Base-by-base conservation (phyloP, 768 basidiomycete species). In the Russula sp. region DNA sequence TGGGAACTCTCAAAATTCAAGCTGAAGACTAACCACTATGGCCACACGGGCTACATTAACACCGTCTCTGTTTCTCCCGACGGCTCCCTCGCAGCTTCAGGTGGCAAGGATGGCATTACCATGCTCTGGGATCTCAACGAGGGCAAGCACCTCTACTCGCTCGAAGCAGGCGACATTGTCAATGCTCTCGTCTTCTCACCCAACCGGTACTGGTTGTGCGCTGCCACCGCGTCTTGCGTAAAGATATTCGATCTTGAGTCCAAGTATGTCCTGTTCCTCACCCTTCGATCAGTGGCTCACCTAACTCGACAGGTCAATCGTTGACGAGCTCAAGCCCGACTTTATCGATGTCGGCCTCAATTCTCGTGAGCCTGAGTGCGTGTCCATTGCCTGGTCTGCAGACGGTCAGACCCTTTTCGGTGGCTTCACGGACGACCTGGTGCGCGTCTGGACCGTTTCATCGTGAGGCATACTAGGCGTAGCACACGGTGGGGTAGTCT, bases 101-200 rank as follows among this genome's bases (percentile, higher is more conserved):
- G 97, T 74, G 97, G 97, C 72, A 98, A 98, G 80, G 97, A 99
- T 76, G 95, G 95, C 66, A 96, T 98, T 78, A 97, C 95, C 75
- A 98, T 98, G 95, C 89, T 98, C 67, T 99, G 97, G 97, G 97
- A 99, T 76, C 81, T 99, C 72, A 98, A 98, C 80, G 97, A 98
- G 83, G 95, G 94, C 83, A 98, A 98, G 82, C 97, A 98, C 84
- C 87, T 99, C 72, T 99, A 99, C 84, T 98, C 94, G 58, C 89
- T 99, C 63, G 97, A 99, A 77, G 97, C 97, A 53, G 95, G 95
- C 64, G 93, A 99, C 75, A 81, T 94, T 70, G 95, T 99, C 84
- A 98, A 99, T 75, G 94, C 97, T 65, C 90, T 99, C 69, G 97
- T 98, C 75, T 99, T 99, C 85, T 95, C 93, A 16, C 97, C 97